Conservation (phyloP, 2,329 filamentous ascomycete species). For the Aspergillus texensis region DNA sequence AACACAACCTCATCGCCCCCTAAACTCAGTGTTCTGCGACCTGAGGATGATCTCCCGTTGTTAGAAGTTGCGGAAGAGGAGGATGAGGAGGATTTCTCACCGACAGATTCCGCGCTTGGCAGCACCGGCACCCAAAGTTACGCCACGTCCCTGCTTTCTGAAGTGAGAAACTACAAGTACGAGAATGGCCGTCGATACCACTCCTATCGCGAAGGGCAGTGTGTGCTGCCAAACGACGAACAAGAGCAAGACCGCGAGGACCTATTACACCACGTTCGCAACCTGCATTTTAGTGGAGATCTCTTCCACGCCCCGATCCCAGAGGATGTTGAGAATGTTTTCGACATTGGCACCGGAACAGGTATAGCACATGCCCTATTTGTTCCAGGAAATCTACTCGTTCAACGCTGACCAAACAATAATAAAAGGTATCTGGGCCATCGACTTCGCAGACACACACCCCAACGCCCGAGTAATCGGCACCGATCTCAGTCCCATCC, state of each 20-base stretch:
- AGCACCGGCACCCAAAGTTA: not conserved
- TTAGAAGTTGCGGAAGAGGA: not conserved
- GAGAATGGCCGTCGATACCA: constrained; percentile 1
- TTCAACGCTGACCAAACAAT: not conserved
- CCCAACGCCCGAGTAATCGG: not conserved
- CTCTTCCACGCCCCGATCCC: not conserved
- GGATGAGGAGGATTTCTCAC: not conserved
- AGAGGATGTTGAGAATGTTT: not conserved
- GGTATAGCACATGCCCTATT: not conserved
- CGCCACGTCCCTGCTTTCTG: not conserved
- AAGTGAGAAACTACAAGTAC: not conserved
- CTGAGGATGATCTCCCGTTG: not conserved
- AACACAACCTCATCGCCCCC: not conserved
- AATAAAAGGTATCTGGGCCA: not conserved
- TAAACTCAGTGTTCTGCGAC: too few species aligned
- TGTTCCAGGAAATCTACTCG: fast-evolving
- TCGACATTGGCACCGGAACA: not conserved
- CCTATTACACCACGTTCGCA: not conserved
- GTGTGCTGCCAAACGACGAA: not conserved
- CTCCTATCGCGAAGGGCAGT: not conserved
- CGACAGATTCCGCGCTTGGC: not conserved
- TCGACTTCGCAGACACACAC: not conserved
- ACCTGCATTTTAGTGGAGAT: not conserved
- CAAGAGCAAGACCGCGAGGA: not conserved
- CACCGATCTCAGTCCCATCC: not conserved